Conservation (phyloP, 257 asterid species). For the Anisodus acutangulus region DNA sequence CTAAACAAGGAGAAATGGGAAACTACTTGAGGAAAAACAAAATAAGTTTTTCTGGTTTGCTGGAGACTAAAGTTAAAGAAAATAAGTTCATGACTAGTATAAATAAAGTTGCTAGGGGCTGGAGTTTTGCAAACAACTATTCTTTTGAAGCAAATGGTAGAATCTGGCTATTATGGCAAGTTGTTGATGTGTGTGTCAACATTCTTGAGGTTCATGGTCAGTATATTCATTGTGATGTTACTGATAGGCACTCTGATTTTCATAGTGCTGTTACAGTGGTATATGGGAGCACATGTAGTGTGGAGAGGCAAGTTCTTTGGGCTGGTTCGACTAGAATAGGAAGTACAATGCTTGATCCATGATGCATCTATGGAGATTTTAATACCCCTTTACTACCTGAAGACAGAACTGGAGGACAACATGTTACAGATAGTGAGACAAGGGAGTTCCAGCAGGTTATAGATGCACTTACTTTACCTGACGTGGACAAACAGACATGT, state of each 20-base stretch:
- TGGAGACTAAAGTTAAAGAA: background rate
- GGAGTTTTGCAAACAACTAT: background rate
- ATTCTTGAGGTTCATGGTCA: background rate
- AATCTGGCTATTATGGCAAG: background rate
- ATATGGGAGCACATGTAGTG: background rate
- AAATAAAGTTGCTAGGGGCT: background rate
- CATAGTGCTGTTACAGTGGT: background rate
- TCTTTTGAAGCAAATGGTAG: background rate
- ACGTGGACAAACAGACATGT: background rate
- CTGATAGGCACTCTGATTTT: background rate
- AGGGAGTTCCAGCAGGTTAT: background rate
- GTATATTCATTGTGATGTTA: background rate
- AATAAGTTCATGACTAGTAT: background rate
- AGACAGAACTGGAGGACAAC: background rate
- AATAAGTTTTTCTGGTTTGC: background rate
- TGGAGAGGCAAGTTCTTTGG: background rate
- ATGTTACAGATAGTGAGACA: background rate
- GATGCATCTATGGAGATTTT: background rate
- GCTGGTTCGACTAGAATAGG: background rate
- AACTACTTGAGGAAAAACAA: background rate
- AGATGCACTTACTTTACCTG: background rate
- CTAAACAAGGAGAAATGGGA: background rate
- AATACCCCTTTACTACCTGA: background rate
- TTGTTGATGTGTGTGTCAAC: background rate
- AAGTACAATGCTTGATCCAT: background rate